These are phyloP conservation scores for Dimargaris xerosporica DNA, from an alignment of 192 early-diverging fungal species.

Conservation along the genomic window DNA sequence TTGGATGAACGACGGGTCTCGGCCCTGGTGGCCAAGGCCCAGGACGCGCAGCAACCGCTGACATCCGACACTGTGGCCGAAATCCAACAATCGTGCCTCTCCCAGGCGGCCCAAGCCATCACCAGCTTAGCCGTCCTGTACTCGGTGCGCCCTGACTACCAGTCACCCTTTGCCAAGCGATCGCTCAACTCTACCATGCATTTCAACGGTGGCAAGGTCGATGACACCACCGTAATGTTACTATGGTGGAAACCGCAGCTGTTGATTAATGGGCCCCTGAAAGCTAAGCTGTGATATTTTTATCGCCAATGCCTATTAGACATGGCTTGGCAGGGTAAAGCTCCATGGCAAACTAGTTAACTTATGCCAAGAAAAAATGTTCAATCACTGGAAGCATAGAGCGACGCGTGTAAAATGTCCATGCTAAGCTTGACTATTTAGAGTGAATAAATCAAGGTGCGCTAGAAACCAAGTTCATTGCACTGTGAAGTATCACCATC, in stretches of 20 bases:
- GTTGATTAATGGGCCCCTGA: not conserved
- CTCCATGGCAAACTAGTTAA: too few species aligned
- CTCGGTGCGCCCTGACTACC: not conserved
- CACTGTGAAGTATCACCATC: too few species aligned
- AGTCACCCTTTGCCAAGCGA: constrained; percentile 4
- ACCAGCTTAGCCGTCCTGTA: not conserved
- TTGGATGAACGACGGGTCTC: not conserved
- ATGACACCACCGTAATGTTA: not conserved
- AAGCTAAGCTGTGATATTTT: not conserved
- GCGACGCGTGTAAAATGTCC: too few species aligned
- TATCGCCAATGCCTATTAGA: not conserved
- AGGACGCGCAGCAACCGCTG: not conserved
- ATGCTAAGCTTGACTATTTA: too few species aligned
- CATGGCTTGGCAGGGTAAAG: too few species aligned
- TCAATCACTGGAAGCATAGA: too few species aligned
- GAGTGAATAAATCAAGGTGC: too few species aligned
- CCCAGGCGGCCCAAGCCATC: not conserved
- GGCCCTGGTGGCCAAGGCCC: not conserved
- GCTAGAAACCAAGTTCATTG: too few species aligned
- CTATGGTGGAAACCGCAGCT: constrained; percentile 5
- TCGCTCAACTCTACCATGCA: not conserved
- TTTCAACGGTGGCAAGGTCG: not conserved
- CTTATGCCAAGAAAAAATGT: too few species aligned
- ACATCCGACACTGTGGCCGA: not conserved
- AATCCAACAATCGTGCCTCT: not conserved